Conservation (phyloP, 805 yeast genomes). For the Hanseniaspora vineae region DNA sequence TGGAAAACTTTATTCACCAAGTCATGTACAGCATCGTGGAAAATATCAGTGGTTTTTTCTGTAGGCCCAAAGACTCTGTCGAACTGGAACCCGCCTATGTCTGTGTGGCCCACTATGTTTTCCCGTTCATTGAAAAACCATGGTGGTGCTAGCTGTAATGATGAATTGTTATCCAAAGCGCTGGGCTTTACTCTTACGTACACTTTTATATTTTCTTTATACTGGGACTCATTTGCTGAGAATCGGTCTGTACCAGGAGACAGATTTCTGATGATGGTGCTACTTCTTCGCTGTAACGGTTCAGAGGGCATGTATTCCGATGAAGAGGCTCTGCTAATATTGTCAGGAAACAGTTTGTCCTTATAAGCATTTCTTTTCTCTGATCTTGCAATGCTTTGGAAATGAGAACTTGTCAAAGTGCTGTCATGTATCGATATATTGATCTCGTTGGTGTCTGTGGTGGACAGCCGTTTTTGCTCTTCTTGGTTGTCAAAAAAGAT, state of each 20-base stretch:
- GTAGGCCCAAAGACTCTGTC: slow-evolving; percentile 66
- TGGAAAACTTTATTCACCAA: slow-evolving; percentile 43
- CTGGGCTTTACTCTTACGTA: slow-evolving; percentile 67
- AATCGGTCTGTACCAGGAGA: too few species aligned
- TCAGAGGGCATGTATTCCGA: too few species aligned
- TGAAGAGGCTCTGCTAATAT: too few species aligned
- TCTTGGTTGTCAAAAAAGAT: not conserved
- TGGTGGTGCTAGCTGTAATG: not conserved
- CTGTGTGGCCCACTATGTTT: slow-evolving; percentile 35
- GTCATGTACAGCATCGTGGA: slow-evolving; percentile 38
- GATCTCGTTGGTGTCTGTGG: not conserved
- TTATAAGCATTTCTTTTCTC: too few species aligned
- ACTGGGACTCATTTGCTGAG: too few species aligned
- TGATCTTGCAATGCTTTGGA: not conserved
- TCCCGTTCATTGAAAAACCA: slow-evolving; percentile 10
- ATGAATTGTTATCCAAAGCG: slow-evolving; percentile 4
- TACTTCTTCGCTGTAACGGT: too few species aligned
- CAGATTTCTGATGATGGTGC: too few species aligned
- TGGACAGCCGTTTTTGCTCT: not conserved
- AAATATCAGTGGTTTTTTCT: slow-evolving; percentile 46
- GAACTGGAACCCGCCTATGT: slow-evolving; percentile 55
- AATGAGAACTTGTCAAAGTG: slow-evolving; percentile 1
- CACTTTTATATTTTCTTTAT: slow-evolving; percentile 28
- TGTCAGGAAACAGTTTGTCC: too few species aligned
- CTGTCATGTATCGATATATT: not conserved